Conservation (phyloP, 495 filamentous ascomycete genomes). For the Tuber aestivum region DNA sequence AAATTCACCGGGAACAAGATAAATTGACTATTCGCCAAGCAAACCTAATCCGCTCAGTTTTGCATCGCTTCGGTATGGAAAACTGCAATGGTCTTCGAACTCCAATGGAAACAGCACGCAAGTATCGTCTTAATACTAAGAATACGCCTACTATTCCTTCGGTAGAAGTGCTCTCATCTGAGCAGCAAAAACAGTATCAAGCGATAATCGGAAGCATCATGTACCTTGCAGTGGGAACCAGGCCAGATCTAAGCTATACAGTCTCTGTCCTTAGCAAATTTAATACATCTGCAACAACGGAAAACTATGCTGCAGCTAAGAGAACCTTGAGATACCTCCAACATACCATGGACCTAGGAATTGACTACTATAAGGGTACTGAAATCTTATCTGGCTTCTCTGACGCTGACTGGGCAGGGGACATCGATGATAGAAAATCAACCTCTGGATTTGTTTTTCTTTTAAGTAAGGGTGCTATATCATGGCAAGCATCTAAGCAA, state of each 20-base stretch:
- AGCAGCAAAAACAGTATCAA: background rate
- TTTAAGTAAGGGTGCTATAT: background rate
- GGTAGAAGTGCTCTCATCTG: accelerated
- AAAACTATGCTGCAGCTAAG: background rate
- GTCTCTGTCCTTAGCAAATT: background rate
- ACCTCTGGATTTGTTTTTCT: background rate
- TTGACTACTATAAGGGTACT: background rate
- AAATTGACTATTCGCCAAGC: background rate
- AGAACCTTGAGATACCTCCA: background rate
- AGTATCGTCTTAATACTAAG: background rate
- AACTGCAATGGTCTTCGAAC: background rate
- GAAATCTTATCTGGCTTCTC: background rate
- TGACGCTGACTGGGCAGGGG: background rate
- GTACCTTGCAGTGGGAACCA: background rate
- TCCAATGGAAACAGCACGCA: background rate
- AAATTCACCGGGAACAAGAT: background rate
- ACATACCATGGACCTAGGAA: background rate
- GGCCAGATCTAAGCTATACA: background rate
- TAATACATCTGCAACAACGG: background rate
- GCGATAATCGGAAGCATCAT: background rate
- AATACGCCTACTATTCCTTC: accelerated
- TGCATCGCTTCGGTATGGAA: background rate
- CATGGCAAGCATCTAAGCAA: background rate
- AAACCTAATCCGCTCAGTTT: background rate
- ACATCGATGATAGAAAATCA: background rate